A percentile compares a stretch with the other conserved stretches of the same genome.
Conservation (phyloP, 805 yeast species). For the Yamadazyma tumulicola region DNA sequence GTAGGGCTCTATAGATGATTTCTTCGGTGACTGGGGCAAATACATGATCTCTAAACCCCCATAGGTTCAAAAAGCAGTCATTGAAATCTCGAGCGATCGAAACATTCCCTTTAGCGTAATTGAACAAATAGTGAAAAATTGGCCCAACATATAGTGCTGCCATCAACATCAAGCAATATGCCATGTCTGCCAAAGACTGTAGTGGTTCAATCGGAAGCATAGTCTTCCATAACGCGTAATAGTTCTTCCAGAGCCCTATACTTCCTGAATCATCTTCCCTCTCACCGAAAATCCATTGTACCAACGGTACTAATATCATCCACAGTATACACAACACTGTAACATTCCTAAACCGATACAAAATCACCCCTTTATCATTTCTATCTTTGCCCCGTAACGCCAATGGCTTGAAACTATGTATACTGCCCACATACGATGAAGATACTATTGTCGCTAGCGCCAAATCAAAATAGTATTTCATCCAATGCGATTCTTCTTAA, state of each 20-base stretch:
- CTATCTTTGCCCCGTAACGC: slow-evolving; percentile 24
- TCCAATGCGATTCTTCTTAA: slow-evolving; percentile 11
- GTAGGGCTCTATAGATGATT: slow-evolving; percentile 57
- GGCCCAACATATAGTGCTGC: slow-evolving; percentile 49
- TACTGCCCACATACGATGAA: slow-evolving; percentile 39
- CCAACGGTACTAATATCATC: slow-evolving; percentile 25
- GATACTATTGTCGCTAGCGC: slow-evolving; percentile 34
- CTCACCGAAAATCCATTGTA: neutral
- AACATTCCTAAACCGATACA: slow-evolving; percentile 38
- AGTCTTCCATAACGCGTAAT: neutral
- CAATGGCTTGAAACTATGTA: slow-evolving; percentile 33
- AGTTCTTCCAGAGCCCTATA: neutral
- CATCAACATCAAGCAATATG: slow-evolving; percentile 16
- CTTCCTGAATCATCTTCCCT: neutral
- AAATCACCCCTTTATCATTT: slow-evolving; percentile 42
- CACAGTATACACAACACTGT: slow-evolving; percentile 26
- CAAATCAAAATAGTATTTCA: slow-evolving; percentile 4
- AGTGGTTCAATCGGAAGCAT: slow-evolving; percentile 1
- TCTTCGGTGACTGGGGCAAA: slow-evolving; percentile 83
- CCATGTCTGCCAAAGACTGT: slow-evolving; percentile 14
- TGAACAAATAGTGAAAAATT: slow-evolving; percentile 27
- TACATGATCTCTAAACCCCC: slow-evolving; percentile 53
- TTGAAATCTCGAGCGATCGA: slow-evolving; percentile 7
- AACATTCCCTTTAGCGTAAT: slow-evolving; percentile 15
- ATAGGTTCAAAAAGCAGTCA: slow-evolving; percentile 22